Evolutionary conservation across 148 eudicot genomes (phyloP), one percentile per base, ranked within the genome.

Genomic region (Fagopyrum tataricum): DNA sequence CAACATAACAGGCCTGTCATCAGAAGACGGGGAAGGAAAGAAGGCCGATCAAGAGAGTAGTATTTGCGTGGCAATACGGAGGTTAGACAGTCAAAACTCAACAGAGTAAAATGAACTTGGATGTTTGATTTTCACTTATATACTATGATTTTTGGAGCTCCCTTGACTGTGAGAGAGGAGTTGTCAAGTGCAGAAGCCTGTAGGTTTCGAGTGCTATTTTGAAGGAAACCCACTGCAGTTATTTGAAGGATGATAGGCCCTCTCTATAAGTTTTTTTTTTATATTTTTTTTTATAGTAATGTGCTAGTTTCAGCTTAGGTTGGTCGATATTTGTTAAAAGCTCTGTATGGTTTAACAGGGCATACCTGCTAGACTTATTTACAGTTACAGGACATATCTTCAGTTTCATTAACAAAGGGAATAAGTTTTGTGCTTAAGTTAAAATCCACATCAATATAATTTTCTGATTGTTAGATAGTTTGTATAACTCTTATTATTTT

Each of bases 11-110:
- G 81, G 74, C 81, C 85, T 12, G 69, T 74, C 40, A 79, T 81
- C 14, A 80, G 87, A 62, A 82, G 79, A 49, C 94, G 88, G 20
- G 85, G 86, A 44, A 82, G 98, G 79, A 90, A 83, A 79, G 89
- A 83, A 78, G 96, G 98, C 18, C 89, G 91, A 59, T 79, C 84
- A 53, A 75, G 20, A 48, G 71, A 70, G 72, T 70, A 70, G 52
- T 20, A 41, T 21, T 14, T 1, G 10, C 11, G 26, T 14, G 61
- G 18, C 42, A 39, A 43, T 31, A 13, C 37, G 69, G 69, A 14
- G 43, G 67, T 61, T 15, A 61, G 67, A 61, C 23, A 20, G 1
- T 0, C 4, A 18, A 59, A 59, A n/a, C n/a, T 14, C n/a, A 31
- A 24, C 26, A 26, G 41, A 13, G 31, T 58, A 8, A 2, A 5